Base-by-base conservation (phyloP, 1,284 basidiomycete species). In the Naganishia sp. region DNA sequence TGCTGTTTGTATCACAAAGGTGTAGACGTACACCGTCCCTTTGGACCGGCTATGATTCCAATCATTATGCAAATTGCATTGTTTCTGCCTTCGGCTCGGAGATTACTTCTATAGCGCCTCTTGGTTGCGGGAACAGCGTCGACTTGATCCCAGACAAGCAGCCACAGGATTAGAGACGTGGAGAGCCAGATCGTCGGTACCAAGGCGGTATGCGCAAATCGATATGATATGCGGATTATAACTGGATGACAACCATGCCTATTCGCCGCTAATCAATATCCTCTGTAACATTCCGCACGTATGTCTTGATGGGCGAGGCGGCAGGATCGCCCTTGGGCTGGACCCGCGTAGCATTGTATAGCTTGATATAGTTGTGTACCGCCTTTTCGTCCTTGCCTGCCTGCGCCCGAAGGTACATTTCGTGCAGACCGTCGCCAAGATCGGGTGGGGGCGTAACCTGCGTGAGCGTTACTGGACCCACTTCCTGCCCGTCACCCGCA, bases 21-120 rank as follows among this genome's bases (percentile, higher is more conserved):
- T 61, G 58, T 61, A 61, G 58, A 61, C 58, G 58, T 61, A 50
- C 58, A 61, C 42, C 58, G 39, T 61, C 47, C 58, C 42, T 23
- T 6, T 39, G 35, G 49, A 61, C 49, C 58, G 25, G 58, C 47
- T 41, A 25, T 51, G 58, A 61, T 61, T 61, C 58, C 47, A 60
- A 49, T 51, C 32, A 41, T 61, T 51, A 3, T 61, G 49, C 49
- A 50, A n/a, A 61, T 46, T 47, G 45, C 35, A 31, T 35, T n/a
- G 35, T 58, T 47, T 18, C 3, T 28, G 28, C 28, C 28, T 28
- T 28, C 5, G 28, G 28, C 28, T 28, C 5, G 28, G 28, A 28
- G 28, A 28, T 28, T 5, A 28, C 28, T 28, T 5, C 5, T 28
- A 28, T 28, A 28, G 28, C 28, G 3, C 28, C 28, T 28, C 28